Percentiles rank a stretch among this genome's conserved stretches.
These are phyloP conservation scores for Saccharomycopsis guyanensis DNA, from an alignment of 805 yeast species.

Conservation along the genomic window DNA sequence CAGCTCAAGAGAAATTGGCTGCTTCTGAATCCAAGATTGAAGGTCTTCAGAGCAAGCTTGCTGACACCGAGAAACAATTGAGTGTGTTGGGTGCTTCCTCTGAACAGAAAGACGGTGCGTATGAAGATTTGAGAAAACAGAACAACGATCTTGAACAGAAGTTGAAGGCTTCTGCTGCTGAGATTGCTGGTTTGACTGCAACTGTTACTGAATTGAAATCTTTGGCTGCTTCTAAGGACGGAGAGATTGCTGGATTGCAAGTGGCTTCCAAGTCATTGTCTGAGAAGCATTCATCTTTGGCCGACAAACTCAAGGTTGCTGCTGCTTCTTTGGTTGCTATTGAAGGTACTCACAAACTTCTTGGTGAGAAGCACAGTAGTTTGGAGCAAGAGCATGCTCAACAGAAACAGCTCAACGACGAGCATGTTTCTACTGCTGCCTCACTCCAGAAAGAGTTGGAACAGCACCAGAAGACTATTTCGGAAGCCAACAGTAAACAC, in stretches of 20 bases:
- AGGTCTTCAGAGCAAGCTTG: background rate
- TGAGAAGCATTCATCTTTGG: slow-evolving; percentile 6
- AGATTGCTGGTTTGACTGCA: background rate
- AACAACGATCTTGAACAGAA: background rate
- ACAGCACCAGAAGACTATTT: background rate
- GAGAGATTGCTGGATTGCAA: slow-evolving; percentile 4
- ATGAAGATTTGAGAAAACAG: background rate
- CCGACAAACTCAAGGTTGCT: slow-evolving; percentile 11
- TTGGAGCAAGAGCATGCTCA: background rate
- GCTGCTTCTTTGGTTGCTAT: slow-evolving; percentile 14
- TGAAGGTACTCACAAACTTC: slow-evolving; percentile 22
- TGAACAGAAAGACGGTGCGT: too few relatives aligned
- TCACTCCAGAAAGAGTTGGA: background rate
- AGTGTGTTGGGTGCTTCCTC: background rate
- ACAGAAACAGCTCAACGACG: background rate
- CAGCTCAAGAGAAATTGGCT: background rate
- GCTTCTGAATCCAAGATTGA: background rate
- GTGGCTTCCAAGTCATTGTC: background rate
- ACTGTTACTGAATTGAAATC: background rate
- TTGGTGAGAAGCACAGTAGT: slow-evolving; percentile 21
- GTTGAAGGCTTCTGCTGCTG: background rate
- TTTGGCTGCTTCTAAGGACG: background rate
- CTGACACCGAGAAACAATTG: background rate
- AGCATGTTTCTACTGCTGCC: background rate
- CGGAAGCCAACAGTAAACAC: background rate